Conservation (phyloP, 2,329 filamentous ascomycete species). For the Pezicula radicicola region DNA sequence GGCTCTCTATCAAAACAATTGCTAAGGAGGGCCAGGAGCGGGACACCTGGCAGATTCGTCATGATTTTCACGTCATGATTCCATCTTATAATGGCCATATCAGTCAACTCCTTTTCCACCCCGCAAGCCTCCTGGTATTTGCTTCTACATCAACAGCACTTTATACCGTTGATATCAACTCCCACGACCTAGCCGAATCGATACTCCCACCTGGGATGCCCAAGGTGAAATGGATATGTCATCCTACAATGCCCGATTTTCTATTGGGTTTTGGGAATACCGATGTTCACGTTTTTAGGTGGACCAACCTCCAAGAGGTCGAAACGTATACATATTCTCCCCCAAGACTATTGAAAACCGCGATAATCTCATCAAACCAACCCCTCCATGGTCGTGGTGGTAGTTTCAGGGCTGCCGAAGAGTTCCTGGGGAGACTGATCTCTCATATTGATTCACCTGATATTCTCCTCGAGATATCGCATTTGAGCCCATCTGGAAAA, state of each 20-base stretch:
- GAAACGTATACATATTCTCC: neutral
- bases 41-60: neutral
- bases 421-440: neutral
- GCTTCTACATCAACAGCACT: neutral
- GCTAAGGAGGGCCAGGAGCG: neutral
- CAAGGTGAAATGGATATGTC: neutral
- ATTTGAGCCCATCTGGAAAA: neutral
- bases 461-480: neutral
- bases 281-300: neutral
- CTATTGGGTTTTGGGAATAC: neutral
- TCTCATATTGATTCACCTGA: constrained; percentile 1
- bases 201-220: neutral
- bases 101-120: constrained; percentile 1
- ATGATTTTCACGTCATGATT: neutral
- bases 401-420: neutral
- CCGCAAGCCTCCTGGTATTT: neutral
- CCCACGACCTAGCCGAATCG: neutral
- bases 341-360: neutral
- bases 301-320: neutral
- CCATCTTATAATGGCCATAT: neutral
- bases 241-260: neutral
- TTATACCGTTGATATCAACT: neutral
- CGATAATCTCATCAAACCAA: neutral
- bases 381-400: neutral
- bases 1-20: neutral